phyloP scores from a whole-genome alignment of 768 basidiomycete genomes.

The Psilocybe sp. region DNA sequence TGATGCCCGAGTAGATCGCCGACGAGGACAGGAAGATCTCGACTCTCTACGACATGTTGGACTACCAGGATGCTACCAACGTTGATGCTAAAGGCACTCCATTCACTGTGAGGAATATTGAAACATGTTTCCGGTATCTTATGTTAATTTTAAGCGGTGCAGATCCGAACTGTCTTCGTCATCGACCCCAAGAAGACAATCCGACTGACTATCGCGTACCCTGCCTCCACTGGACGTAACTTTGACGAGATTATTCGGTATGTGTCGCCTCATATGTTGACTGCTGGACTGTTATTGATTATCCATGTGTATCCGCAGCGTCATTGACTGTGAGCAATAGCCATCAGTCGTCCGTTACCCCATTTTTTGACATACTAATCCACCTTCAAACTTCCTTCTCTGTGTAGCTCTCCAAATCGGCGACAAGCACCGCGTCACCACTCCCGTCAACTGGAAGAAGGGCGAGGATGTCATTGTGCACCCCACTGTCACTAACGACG shows the following conservation, averaged over 20 bases:
- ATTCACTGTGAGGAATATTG: conserved; percentile 64
- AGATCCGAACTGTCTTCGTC: conserved; percentile 96
- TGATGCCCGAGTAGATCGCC: conserved; percentile 77
- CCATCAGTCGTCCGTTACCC: conserved; percentile 2
- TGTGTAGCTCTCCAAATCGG: conserved; percentile 79
- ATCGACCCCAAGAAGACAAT: conserved; percentile 97
- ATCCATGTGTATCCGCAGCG: conserved; percentile 33
- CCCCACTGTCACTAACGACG: conserved; percentile 76
- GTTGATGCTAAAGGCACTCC: conserved; percentile 84
- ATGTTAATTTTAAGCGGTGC: conserved; percentile 2
- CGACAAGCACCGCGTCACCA: conserved; percentile 80
- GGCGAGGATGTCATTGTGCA: conserved; percentile 95
- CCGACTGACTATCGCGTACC: conserved; percentile 87
- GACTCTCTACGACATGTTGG: conserved; percentile 92
- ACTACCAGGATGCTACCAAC: conserved; percentile 92
- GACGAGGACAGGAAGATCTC: conserved; percentile 86
- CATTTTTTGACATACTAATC: conserved; percentile 4
- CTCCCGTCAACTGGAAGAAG: conserved; percentile 93
- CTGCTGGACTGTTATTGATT: not conserved
- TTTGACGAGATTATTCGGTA: conserved; percentile 64
- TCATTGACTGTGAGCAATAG: conserved; percentile 62
- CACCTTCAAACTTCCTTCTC: not conserved
- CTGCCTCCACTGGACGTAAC: conserved; percentile 94
- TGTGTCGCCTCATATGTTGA: conserved; percentile 11
- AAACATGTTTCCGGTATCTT: conserved; percentile 5